phyloP scores from a whole-genome alignment of 2,329 filamentous ascomycete species.

The Erysiphe pulchra region DNA sequence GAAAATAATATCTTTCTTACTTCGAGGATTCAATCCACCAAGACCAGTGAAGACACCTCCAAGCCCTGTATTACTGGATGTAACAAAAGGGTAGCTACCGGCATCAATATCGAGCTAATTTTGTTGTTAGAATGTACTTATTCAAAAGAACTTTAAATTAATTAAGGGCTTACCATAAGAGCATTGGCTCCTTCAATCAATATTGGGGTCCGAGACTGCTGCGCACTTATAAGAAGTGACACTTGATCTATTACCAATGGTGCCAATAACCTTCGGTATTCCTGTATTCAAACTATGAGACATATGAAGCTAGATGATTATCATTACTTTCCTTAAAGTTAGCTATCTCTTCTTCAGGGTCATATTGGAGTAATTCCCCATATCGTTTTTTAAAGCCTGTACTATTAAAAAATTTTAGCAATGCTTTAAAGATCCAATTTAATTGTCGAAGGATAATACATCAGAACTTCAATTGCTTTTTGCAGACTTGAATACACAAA shows the following conservation, averaged over 20 bases:
- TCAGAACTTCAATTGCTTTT: neutral
- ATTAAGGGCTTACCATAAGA: conserved; percentile 1
- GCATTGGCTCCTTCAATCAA: conserved; percentile 30
- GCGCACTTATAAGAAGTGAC: conserved; percentile 33
- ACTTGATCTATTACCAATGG: conserved; percentile 37
- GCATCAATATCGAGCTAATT: conserved; percentile 26
- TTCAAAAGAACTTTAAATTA: neutral
- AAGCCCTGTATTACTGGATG: conserved; percentile 24
- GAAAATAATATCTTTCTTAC: neutral
- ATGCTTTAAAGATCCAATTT: neutral
- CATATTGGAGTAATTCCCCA: conserved; percentile 36
- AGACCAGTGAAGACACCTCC: conserved; percentile 36
- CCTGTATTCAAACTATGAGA: neutral
- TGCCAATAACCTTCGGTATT: conserved; percentile 28
- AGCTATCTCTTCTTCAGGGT: conserved; percentile 42
- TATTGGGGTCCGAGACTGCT: conserved; percentile 30
- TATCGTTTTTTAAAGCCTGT: conserved; percentile 40
- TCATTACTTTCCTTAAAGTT: conserved; percentile 23
- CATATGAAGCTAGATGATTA: too few species aligned
- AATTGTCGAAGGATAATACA: neutral
- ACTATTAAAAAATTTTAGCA: neutral
- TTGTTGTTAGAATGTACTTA: neutral
- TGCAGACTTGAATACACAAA: too few species aligned
- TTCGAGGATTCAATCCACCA: conserved; percentile 29
- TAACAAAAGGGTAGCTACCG: conserved; percentile 22